Evolutionary conservation across 768 basidiomycete species (phyloP).

Genomic region (Phanerochaete carnosa): DNA sequence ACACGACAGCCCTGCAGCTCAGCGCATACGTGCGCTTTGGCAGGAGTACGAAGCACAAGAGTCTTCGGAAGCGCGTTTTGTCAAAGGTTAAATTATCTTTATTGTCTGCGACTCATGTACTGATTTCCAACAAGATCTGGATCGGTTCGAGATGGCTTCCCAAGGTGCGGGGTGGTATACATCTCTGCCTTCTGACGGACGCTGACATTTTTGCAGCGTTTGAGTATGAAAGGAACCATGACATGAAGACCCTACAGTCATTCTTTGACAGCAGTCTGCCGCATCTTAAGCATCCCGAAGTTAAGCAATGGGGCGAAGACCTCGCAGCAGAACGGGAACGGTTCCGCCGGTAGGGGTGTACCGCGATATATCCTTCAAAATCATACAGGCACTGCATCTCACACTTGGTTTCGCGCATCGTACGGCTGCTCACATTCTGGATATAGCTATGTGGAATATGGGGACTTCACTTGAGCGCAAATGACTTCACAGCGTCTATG

Average conservation of each 20-base stretch:
- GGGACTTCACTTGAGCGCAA: too few relatives aligned
- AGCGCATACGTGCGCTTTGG: slow-evolving; percentile 70
- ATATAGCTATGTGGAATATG: too few relatives aligned
- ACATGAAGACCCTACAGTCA: slow-evolving; percentile 49
- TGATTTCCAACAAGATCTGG: slow-evolving; percentile 53
- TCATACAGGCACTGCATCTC: background rate
- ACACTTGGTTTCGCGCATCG: background rate
- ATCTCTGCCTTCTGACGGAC: background rate
- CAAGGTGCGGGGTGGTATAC: slow-evolving; percentile 50
- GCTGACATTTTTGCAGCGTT: slow-evolving; percentile 41
- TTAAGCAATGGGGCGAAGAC: slow-evolving; percentile 65
- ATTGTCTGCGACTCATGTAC: background rate
- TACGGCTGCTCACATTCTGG: too few relatives aligned
- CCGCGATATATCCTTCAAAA: background rate
- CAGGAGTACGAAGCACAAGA: slow-evolving; percentile 81
- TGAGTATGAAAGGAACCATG: slow-evolving; percentile 66
- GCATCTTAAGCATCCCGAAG: slow-evolving; percentile 65
- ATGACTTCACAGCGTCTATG: too few relatives aligned
- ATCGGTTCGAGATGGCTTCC: slow-evolving; percentile 83
- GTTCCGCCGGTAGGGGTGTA: background rate
- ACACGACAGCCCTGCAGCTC: slow-evolving; percentile 66
- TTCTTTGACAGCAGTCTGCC: slow-evolving; percentile 86
- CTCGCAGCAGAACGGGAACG: slow-evolving; percentile 47
- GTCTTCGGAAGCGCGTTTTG: slow-evolving; percentile 77
- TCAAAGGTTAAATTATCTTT: slow-evolving; percentile 58